Evolutionary conservation across 2,329 filamentous ascomycete species (phyloP).

Genomic region (Penicillium polonicum): DNA sequence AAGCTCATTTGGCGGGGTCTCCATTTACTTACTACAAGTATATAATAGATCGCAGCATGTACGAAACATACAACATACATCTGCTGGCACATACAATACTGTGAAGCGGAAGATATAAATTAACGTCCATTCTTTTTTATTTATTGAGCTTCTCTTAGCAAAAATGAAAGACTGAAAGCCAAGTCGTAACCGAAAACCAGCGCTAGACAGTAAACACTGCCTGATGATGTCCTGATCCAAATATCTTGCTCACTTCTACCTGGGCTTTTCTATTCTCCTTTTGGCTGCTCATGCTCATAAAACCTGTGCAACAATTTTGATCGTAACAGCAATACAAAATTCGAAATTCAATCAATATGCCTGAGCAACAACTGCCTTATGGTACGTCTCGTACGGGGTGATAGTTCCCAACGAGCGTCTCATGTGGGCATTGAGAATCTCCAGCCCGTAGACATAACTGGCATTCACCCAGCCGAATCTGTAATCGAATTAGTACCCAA

Average conservation of each 20-base stretch:
- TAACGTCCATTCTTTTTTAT: background rate
- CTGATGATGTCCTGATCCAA: background rate
- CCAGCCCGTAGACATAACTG: constrained; percentile 90
- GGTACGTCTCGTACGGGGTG: constrained; percentile 81
- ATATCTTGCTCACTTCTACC: background rate
- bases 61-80: background rate
- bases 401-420: constrained; percentile 82
- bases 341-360: constrained; percentile 14
- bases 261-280: background rate
- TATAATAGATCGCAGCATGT: background rate
- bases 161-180: background rate
- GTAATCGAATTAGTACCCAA: constrained; percentile 15
- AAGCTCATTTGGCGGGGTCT: background rate
- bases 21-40: background rate
- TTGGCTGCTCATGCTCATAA: background rate
- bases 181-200: background rate
- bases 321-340: background rate
- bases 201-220: background rate
- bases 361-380: constrained; percentile 57
- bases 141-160: background rate
- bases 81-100: background rate
- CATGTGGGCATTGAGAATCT: constrained; percentile 86
- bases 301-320: background rate
- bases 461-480: constrained; percentile 99
- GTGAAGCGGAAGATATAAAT: background rate